These are phyloP conservation scores for Myxozyma neotropica DNA, from an alignment of 805 yeast genomes.

Conservation along the genomic window DNA sequence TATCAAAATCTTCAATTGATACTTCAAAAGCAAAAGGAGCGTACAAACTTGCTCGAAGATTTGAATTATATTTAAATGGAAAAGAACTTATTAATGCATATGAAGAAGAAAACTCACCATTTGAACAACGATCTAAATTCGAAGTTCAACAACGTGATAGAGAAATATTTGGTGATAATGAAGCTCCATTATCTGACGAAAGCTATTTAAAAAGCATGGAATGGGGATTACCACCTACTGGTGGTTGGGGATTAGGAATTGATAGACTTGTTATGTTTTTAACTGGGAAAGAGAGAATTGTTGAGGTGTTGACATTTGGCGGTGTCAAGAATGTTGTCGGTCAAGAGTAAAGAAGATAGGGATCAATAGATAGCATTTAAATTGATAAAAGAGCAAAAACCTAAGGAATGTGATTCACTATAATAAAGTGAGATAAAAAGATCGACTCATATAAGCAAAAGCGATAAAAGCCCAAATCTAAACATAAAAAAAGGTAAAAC, in stretches of 20 bases:
- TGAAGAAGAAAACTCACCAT: constrained; percentile 93
- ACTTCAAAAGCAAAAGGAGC: no score
- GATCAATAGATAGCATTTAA: background rate
- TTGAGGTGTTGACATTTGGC: constrained; percentile 75
- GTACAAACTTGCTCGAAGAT: constrained; percentile 62
- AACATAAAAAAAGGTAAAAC: no score
- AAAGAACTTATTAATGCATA: constrained; percentile 88
- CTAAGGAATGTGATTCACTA: background rate
- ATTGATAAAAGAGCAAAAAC: background rate
- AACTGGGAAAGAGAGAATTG: constrained; percentile 66
- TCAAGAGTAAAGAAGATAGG: constrained; percentile 47
- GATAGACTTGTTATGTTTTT: constrained; percentile 85
- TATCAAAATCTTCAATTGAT: constrained; percentile 76
- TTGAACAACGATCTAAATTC: constrained; percentile 67
- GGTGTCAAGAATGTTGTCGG: constrained; percentile 66
- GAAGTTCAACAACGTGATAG: constrained; percentile 56
- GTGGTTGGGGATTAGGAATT: constrained; percentile 96
- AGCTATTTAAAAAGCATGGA: constrained; percentile 76
- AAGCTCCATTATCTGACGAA: constrained; percentile 70
- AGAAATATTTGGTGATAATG: constrained; percentile 56
- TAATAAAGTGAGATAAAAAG: background rate
- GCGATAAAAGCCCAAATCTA: no score
- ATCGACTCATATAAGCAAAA: no score
- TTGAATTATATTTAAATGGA: constrained; percentile 80
- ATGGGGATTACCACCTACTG: constrained; percentile 96